Evolutionary conservation across 2,329 filamentous ascomycete genomes (phyloP).

Genomic region (Exophiala lecanii-corni): DNA sequence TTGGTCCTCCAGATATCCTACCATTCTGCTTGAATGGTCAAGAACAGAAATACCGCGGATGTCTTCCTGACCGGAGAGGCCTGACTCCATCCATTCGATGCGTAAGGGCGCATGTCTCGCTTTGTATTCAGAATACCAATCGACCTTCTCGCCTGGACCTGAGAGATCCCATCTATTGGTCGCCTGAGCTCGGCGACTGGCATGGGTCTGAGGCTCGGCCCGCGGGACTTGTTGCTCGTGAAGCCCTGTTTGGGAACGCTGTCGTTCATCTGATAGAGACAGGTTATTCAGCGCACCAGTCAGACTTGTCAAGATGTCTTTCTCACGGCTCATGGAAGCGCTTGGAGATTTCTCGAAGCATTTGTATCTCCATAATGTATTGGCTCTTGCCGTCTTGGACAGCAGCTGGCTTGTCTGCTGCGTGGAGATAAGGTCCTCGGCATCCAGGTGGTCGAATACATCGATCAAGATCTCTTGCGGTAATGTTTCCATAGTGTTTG

Average conservation of each 20-base stretch:
- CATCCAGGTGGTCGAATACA: slow-evolving; percentile 47
- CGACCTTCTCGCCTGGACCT: slow-evolving; percentile 64
- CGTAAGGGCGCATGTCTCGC: slow-evolving; percentile 71
- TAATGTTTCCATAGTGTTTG: slow-evolving; percentile 47
- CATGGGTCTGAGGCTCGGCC: slow-evolving; percentile 26
- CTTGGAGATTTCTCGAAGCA: slow-evolving; percentile 71
- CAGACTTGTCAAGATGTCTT: slow-evolving; percentile 22
- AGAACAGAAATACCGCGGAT: slow-evolving; percentile 30
- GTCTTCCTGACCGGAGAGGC: slow-evolving; percentile 34
- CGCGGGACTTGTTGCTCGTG: slow-evolving; percentile 27
- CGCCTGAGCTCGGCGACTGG: slow-evolving; percentile 50
- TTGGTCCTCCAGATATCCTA: slow-evolving; percentile 72
- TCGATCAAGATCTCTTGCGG: slow-evolving; percentile 62
- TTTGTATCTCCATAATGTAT: slow-evolving; percentile 68
- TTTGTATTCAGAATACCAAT: slow-evolving; percentile 88
- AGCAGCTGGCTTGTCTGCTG: slow-evolving; percentile 67
- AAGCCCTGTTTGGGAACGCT: not conserved
- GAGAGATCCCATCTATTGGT: slow-evolving; percentile 80
- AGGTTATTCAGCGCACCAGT: slow-evolving; percentile 30
- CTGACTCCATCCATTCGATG: slow-evolving; percentile 68
- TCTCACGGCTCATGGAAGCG: slow-evolving; percentile 34
- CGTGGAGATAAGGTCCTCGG: slow-evolving; percentile 59
- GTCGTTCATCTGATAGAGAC: slow-evolving; percentile 14
- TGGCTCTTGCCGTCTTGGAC: slow-evolving; percentile 65
- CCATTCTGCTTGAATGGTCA: slow-evolving; percentile 36